A percentile compares a stretch with the other conserved stretches of the same genome.
Evolutionary conservation across 768 basidiomycete species (phyloP).

Genomic region (Leccinellum luteum): DNA sequence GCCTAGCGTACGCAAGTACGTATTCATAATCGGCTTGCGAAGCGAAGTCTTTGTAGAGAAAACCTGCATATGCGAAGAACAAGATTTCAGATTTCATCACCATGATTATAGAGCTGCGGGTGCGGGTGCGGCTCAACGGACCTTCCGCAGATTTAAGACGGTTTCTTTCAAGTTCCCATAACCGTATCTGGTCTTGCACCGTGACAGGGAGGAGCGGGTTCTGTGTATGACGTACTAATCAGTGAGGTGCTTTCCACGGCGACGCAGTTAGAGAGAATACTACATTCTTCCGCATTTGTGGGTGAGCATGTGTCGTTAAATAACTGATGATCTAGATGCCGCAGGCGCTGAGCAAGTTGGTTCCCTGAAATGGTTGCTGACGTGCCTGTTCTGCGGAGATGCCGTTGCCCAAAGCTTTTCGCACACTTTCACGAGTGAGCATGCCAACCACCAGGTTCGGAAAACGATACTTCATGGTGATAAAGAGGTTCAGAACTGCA

Average conservation of each 20-base stretch:
- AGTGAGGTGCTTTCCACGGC: slow-evolving; percentile 1
- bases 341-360: slow-evolving; percentile 13
- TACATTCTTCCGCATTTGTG: slow-evolving; percentile 96
- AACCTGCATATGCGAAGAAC: slow-evolving; percentile 49
- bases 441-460: slow-evolving; percentile 96
- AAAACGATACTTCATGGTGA: slow-evolving; percentile 89
- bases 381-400: slow-evolving; percentile 94
- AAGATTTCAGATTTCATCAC: not conserved
- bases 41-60: slow-evolving; percentile 84
- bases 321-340: slow-evolving; percentile 85
- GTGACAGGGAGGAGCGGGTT: slow-evolving; percentile 94
- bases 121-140: slow-evolving; percentile 35
- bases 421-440: slow-evolving; percentile 93
- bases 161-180: slow-evolving; percentile 97
- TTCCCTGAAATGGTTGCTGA: slow-evolving; percentile 16
- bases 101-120: slow-evolving; percentile 10
- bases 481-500: slow-evolving; percentile 92
- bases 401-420: slow-evolving; percentile 89
- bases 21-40: slow-evolving; percentile 86
- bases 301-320: slow-evolving; percentile 90
- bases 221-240: slow-evolving; percentile 40
- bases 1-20: slow-evolving; percentile 80
- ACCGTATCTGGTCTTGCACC: slow-evolving; percentile 94
- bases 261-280: slow-evolving; percentile 20
- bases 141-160: slow-evolving; percentile 87